These are phyloP conservation scores for Arctostaphylos glauca DNA, from an alignment of 148 eudicot genomes.

Conservation along the genomic window DNA sequence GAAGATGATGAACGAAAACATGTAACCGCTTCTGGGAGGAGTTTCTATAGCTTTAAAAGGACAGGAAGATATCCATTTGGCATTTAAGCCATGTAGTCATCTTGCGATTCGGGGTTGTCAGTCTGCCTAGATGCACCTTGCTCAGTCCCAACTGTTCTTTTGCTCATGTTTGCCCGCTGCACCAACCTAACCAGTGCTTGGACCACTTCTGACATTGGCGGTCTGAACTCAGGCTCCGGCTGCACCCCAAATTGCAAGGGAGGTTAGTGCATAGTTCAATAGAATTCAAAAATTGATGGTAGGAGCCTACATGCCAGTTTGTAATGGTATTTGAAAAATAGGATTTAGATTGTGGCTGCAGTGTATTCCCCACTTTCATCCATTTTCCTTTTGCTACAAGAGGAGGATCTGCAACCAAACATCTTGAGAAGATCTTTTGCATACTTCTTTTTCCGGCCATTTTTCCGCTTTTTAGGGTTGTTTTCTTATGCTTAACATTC, in stretches of 20 bases:
- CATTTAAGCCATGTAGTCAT: slow-evolving; percentile 12
- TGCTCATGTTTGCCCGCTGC: slow-evolving; percentile 94
- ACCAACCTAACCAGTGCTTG: slow-evolving; percentile 91
- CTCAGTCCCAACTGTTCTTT: slow-evolving; percentile 74
- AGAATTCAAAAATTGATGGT: background rate
- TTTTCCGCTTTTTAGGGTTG: too few species aligned
- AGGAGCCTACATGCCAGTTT: background rate
- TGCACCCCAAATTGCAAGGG: slow-evolving; percentile 21
- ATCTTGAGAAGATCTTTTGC: too few species aligned
- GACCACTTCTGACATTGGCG: slow-evolving; percentile 98
- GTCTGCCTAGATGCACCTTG: slow-evolving; percentile 30
- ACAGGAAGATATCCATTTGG: background rate
- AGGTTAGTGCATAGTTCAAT: background rate
- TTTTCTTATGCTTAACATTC: too few species aligned
- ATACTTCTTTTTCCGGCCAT: too few species aligned
- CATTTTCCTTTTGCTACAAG: too few species aligned
- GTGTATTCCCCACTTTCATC: background rate
- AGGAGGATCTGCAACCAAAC: too few species aligned
- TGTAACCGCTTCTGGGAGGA: background rate
- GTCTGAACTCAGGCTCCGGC: slow-evolving; percentile 97
- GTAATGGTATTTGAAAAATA: background rate
- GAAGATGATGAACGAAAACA: background rate
- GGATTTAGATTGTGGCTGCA: background rate
- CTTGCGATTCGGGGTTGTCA: slow-evolving; percentile 36
- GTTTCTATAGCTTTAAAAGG: background rate